A percentile compares a stretch with the other conserved stretches of the same genome.
Evolutionary conservation across 2,329 filamentous ascomycete species (phyloP).

Genomic region (Penicillium paneum): DNA sequence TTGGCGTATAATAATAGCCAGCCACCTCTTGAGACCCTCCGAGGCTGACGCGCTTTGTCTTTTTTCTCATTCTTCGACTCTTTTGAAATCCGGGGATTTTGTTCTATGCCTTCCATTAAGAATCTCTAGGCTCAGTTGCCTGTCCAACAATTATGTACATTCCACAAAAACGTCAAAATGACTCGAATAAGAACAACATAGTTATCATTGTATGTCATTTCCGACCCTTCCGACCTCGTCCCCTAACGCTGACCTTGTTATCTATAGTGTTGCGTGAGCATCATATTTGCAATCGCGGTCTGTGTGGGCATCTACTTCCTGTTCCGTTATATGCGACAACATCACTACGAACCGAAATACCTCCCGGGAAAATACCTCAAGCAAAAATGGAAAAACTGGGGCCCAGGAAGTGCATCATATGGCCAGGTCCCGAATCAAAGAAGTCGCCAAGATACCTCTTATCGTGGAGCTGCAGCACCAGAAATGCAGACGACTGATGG

Average conservation of each 20-base stretch:
- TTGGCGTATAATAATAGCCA: conserved; percentile 17
- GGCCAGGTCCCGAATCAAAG: conserved; percentile 36
- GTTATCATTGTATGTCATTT: conserved; percentile 32
- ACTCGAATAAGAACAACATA: conserved; percentile 23
- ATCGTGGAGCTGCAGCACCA: conserved; percentile 26
- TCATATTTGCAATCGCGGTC: conserved; percentile 34
- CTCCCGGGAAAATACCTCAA: conserved; percentile 52
- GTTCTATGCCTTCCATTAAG: conserved; percentile 18
- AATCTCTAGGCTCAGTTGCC: conserved; percentile 17
- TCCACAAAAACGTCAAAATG: conserved; percentile 19
- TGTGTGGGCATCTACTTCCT: conserved; percentile 34
- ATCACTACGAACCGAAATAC: conserved; percentile 49
- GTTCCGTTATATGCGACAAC: conserved; percentile 43
- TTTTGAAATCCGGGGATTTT: conserved; percentile 10
- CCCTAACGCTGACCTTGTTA: conserved; percentile 7
- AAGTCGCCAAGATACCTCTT: conserved; percentile 24
- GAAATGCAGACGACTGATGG: conserved; percentile 29
- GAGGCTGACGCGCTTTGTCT: conserved; percentile 11
- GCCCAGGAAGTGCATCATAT: conserved; percentile 39
- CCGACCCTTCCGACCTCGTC: not conserved
- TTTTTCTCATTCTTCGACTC: conserved; percentile 7
- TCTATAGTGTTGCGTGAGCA: conserved; percentile 25
- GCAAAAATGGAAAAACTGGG: conserved; percentile 52
- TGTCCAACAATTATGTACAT: conserved; percentile 23
- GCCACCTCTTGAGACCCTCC: not conserved